A percentile compares a stretch with the other conserved stretches of the same genome.
Conservation (phyloP, 2,329 filamentous ascomycete species). For the Penicillium sumatraense region DNA sequence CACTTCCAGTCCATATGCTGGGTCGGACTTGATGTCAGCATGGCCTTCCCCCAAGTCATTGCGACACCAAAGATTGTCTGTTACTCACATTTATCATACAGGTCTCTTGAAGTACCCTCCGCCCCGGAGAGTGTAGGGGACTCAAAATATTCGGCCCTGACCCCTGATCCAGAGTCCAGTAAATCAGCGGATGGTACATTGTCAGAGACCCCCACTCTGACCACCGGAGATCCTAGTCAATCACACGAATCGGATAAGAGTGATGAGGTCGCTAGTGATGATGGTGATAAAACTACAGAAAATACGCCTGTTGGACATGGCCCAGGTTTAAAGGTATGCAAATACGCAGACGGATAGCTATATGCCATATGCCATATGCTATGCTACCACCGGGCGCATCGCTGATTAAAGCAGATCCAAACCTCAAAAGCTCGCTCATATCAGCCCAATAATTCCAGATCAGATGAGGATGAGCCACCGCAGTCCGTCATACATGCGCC, state of each 20-base stretch:
- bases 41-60: no score
- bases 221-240: not conserved
- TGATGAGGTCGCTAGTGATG: not conserved
- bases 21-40: constrained; percentile 28
- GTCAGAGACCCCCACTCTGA: constrained; percentile 1
- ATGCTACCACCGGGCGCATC: no score
- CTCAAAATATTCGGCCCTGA: constrained; percentile 6
- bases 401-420: constrained; percentile 33
- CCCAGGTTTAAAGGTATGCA: constrained; percentile 32
- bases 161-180: constrained; percentile 3
- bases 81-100: no score
- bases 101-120: constrained; percentile 19
- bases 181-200: constrained; percentile 1
- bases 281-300: not conserved
- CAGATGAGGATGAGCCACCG: constrained; percentile 71
- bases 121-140: constrained; percentile 8
- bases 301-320: constrained; percentile 6
- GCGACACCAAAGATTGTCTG: no score
- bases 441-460: constrained; percentile 37
- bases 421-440: constrained; percentile 28
- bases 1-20: constrained; percentile 18
- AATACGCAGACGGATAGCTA: not conserved
- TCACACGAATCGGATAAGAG: not conserved
- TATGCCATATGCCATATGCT: no score
- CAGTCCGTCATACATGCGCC: constrained; percentile 92